phyloP scores from a whole-genome alignment of 176 grass and related monocot species.

The Poa annua region DNA sequence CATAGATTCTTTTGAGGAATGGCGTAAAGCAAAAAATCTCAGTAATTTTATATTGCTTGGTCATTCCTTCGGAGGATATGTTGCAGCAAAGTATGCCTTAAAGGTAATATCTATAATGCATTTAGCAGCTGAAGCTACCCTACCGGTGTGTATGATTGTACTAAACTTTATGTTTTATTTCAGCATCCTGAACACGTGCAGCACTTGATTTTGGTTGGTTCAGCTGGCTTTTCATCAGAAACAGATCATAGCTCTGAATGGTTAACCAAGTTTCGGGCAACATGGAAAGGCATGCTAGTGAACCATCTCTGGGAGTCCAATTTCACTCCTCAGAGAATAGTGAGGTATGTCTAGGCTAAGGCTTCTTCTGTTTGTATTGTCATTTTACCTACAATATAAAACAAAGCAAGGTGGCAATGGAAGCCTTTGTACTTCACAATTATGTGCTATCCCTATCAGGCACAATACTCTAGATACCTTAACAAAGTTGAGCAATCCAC shows the following conservation, averaged over 20 bases:
- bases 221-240: conserved; percentile 89
- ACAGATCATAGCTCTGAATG: conserved; percentile 85
- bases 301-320: conserved; percentile 99
- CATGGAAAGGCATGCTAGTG: conserved; percentile 80
- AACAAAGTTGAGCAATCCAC: background rate
- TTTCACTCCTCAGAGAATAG: conserved; percentile 89
- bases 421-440: background rate
- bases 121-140: conserved; percentile 13
- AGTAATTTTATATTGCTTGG: conserved; percentile 95
- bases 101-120: conserved; percentile 56
- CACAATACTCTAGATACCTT: background rate
- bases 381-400: background rate
- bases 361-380: conserved; percentile 20
- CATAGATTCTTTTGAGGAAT: conserved; percentile 98
- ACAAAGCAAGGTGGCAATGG: background rate
- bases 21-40: conserved; percentile 95
- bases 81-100: conserved; percentile 93
- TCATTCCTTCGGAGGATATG: conserved; percentile 98
- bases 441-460: background rate
- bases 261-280: conserved; percentile 87
- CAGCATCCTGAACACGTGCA: conserved; percentile 97
- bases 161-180: conserved; percentile 44
- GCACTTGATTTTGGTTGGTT: conserved; percentile 96
- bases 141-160: conserved; percentile 12
- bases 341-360: conserved; percentile 59